Conservation (phyloP, 208 protist genomes). For the Naegleria fowleri region DNA sequence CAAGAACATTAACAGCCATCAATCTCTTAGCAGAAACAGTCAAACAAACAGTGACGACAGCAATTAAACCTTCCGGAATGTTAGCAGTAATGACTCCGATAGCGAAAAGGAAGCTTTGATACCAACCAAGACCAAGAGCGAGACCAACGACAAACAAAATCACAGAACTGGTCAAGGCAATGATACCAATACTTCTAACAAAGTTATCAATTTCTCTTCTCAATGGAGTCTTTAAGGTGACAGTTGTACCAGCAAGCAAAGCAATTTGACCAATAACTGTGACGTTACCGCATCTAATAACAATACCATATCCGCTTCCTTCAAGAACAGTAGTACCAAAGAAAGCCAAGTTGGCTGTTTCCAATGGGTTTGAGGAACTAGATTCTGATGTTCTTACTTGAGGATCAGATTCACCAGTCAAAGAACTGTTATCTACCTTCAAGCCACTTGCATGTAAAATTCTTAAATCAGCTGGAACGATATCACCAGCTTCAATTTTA, state of each 20-base stretch:
- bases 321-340: slow-evolving; percentile 52
- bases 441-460: slow-evolving; percentile 50
- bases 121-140: slow-evolving; percentile 36
- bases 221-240: slow-evolving; percentile 43
- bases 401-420: slow-evolving; percentile 65
- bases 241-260: slow-evolving; percentile 36
- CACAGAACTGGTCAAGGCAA: slow-evolving; percentile 46
- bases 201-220: slow-evolving; percentile 60
- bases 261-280: slow-evolving; percentile 72
- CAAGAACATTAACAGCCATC: slow-evolving; percentile 60
- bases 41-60: slow-evolving; percentile 62
- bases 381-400: slow-evolving; percentile 38
- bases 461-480: slow-evolving; percentile 65
- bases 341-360: slow-evolving; percentile 62
- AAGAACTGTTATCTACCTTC: slow-evolving; percentile 61
- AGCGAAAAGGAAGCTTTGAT: slow-evolving; percentile 44
- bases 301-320: slow-evolving; percentile 57
- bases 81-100: slow-evolving; percentile 69
- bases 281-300: slow-evolving; percentile 62
- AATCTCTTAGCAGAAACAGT: slow-evolving; percentile 63
- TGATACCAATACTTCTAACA: slow-evolving; percentile 34
- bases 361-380: slow-evolving; percentile 45
- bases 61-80: slow-evolving; percentile 71
- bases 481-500: slow-evolving; percentile 57
- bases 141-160: slow-evolving; percentile 35